Base-by-base conservation (phyloP, 371 early-diverging fungal genomes). In the Apophysomyces elegans region DNA sequence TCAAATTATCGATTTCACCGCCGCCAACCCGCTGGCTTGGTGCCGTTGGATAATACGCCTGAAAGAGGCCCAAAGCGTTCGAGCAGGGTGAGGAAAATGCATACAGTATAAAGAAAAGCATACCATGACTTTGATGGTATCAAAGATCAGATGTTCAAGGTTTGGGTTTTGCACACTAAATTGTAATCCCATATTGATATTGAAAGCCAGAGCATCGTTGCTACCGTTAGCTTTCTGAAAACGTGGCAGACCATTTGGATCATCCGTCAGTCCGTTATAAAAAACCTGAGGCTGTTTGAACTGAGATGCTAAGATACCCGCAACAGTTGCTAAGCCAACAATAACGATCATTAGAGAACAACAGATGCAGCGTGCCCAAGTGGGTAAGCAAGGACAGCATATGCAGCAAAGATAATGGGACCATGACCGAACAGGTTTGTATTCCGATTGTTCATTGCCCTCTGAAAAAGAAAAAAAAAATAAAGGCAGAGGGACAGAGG, bases 1-100 rank as follows among this genome's bases (percentile, higher is more conserved):
- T 47, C 32, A 74, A 64, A 5, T 77, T 38, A 35, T 50, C 50
- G 35, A 80, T 35, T 1, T 65, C 59, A 26, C 84, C 84, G 37
- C 84, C 84, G 6, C 84, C 84, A 9, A 83, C 69, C 2, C 74
- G 63, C 1, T 71, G 66, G 0, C 14, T 13, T 7, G 72, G 70
- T 2, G 37, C 47, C 8, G 70, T 69, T n/a, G 84, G 84, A 43
- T 83, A 83, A 64, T 69, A 83, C 1, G 84, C 84, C 84, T 83
- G 21, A 7, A 7, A 21, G 4, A 4, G 6, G 21, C 9, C 54
- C 32, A 50, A 2, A 14, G 46, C 21, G n/a, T 11, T n/a, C 21
- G n/a, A 61, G 50, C 32, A 65, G 18, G 16, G 16, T 13, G 16
- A 50, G 41, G 41, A 41, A 11, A 2, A 41, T 41, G 2, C 5